Evolutionary conservation across 768 basidiomycete species (phyloP).

Genomic region (Mycena metata): DNA sequence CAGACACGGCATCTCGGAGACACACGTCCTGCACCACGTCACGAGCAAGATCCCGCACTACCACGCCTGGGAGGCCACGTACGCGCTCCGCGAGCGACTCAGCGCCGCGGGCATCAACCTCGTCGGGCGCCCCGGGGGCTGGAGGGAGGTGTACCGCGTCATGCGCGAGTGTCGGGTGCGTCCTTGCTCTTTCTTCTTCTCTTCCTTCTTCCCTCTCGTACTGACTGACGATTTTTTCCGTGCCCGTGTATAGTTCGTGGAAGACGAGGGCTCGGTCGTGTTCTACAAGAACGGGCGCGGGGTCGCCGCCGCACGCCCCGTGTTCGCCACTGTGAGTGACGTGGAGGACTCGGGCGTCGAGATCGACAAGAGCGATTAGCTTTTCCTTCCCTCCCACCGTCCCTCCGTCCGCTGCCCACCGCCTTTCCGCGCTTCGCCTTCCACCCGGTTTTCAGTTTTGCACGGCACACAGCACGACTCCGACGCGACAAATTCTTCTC

Average conservation of each 20-base stretch:
- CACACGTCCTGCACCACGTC: constrained; percentile 74
- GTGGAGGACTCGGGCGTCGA: constrained; percentile 75
- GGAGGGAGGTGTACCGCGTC: constrained; percentile 62
- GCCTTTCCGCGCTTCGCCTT: too few species aligned
- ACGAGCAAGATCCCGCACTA: constrained; percentile 78
- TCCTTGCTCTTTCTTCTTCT: background rate
- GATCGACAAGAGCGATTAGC: constrained; percentile 42
- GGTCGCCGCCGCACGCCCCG: constrained; percentile 56
- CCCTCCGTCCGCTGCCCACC: background rate
- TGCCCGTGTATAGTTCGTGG: constrained; percentile 59
- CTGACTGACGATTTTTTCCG: background rate
- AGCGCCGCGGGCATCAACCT: constrained; percentile 56
- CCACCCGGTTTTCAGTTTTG: too few species aligned
- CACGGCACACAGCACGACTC: too few species aligned
- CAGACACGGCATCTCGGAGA: constrained; percentile 72
- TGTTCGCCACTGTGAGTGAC: constrained; percentile 55
- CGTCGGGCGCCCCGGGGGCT: constrained; percentile 60
- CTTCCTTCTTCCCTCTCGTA: background rate
- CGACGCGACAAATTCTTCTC: too few species aligned
- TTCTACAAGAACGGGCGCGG: constrained; percentile 74
- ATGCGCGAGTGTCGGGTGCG: constrained; percentile 56
- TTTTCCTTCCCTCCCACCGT: background rate
- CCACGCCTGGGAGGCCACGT: constrained; percentile 73
- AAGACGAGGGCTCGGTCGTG: constrained; percentile 72
- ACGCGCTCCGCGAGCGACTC: constrained; percentile 68